phyloP scores from a whole-genome alignment of 345 rosid species.

The Noccaea bulbosa region DNA sequence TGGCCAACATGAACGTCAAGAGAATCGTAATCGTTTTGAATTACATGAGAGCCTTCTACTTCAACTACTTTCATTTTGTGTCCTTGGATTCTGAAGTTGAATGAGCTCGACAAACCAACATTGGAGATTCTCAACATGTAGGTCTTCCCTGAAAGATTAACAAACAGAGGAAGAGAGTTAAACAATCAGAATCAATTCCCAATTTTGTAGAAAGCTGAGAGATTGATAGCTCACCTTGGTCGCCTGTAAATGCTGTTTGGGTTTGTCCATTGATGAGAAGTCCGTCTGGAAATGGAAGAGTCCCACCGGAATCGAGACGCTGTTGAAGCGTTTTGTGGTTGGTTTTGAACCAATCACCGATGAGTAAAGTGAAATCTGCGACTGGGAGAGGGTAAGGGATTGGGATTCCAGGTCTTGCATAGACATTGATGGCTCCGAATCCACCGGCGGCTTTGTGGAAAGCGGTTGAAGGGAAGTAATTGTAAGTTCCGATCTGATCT shows the following conservation, averaged over 20 bases:
- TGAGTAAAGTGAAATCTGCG: slow-evolving; percentile 72
- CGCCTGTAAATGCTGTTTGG: slow-evolving; percentile 55
- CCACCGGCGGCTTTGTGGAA: slow-evolving; percentile 92
- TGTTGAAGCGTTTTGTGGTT: slow-evolving; percentile 55
- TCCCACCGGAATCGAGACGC: slow-evolving; percentile 63
- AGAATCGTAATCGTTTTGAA: slow-evolving; percentile 76
- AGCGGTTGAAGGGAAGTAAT: slow-evolving; percentile 80
- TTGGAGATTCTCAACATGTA: slow-evolving; percentile 89
- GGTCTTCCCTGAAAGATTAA: slow-evolving; percentile 64
- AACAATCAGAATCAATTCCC: neutral
- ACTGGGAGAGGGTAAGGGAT: slow-evolving; percentile 73
- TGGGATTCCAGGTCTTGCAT: slow-evolving; percentile 69
- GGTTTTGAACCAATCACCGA: slow-evolving; percentile 88
- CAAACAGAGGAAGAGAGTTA: neutral
- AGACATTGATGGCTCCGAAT: slow-evolving; percentile 69
- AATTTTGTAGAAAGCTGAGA: neutral
- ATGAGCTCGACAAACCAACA: slow-evolving; percentile 66
- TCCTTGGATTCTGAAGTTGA: slow-evolving; percentile 88
- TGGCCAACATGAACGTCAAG: slow-evolving; percentile 92
- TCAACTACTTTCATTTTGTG: slow-evolving; percentile 80
- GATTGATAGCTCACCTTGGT: slow-evolving; percentile 52
- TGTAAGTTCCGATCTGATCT: slow-evolving; percentile 88
- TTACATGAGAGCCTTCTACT: slow-evolving; percentile 86
- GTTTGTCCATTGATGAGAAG: slow-evolving; percentile 67
- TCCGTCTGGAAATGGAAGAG: slow-evolving; percentile 71